Base-by-base conservation (phyloP, 805 yeast genomes). In the Barnettozyma vustinii region DNA sequence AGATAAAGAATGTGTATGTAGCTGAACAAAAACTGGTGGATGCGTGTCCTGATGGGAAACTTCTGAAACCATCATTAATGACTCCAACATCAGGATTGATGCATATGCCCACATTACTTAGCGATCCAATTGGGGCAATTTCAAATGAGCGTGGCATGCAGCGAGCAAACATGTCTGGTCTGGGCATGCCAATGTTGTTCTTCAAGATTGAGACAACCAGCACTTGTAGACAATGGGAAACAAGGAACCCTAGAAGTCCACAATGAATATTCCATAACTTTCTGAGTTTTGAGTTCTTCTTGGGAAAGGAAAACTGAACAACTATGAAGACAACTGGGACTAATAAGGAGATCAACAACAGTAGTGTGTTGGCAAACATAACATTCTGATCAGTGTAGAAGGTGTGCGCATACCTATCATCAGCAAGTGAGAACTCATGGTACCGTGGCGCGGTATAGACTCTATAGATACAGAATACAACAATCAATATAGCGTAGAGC, bases 1-100 rank as follows among this genome's bases (percentile, higher is more conserved):
- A 48, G 53, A 69, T 65, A 20, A 73, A 61, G 20, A 66, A 57
- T 26, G 68, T 59, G 18, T 69, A 59, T 1, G 70, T 66, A 50
- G 72, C 66, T 1, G 81, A 73, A 1, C 81, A 69, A 55, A 78
- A 78, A 20, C 77, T 65, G 6, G 77, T 67, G 9, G 80, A 67
- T 0, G 83, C 70, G 57, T 79, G 84, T 1, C 82, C 84, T 44
- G 80, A 76, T 2, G 84, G 84, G 43, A 81, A 77, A 25, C 80
- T 74, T 53, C 81, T 68, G 57, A 77, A 75, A 1, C 83, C 84
- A 56, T 78, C 82, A 56, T 63, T 58, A 18, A 79, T 58, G 3
- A 67, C 49, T 15, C 51, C 56, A 4, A 58, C 20, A 45, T 74
- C 57, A 1, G 60, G 57, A 23, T 74, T 68, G 1, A 76, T 66